Conservation (phyloP, 192 early-diverging fungal species). For the Backusella liffmaniae region DNA sequence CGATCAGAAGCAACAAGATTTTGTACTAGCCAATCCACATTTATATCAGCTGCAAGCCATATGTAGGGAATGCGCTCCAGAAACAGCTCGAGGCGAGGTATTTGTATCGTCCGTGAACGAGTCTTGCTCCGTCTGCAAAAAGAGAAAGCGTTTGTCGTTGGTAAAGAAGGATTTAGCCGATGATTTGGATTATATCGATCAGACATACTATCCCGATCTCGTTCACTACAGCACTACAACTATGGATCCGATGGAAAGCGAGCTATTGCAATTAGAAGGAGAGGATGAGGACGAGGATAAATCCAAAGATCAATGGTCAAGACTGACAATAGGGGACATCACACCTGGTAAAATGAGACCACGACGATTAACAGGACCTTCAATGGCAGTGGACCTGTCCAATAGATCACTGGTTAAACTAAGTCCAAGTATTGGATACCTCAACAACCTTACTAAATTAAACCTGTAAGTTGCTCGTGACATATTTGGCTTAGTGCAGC, state of each 20-base stretch:
- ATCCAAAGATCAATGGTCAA: constrained; percentile 13
- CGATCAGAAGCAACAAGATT: neutral
- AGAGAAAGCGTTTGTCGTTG: constrained; percentile 11
- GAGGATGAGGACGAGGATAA: constrained; percentile 1
- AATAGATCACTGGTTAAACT: constrained; percentile 15
- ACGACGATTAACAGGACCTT: constrained; percentile 7
- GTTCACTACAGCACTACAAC: constrained; percentile 20
- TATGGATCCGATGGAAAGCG: constrained; percentile 13
- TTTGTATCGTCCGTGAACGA: neutral
- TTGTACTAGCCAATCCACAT: constrained; percentile 16
- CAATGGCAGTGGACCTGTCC: constrained; percentile 13
- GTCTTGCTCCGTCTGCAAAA: neutral
- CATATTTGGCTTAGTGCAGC: neutral
- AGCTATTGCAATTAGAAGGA: constrained; percentile 10
- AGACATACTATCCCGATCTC: constrained; percentile 27
- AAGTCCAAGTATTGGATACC: constrained; percentile 19
- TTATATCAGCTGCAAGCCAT: constrained; percentile 12
- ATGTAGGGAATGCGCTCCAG: neutral
- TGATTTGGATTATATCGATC: constrained; percentile 32
- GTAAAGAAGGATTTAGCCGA: constrained; percentile 12
- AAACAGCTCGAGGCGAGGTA: neutral
- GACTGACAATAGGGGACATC: constrained; percentile 10
- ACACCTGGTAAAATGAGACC: neutral
- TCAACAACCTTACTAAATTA: constrained; percentile 18
- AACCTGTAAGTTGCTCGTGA: constrained; percentile 17